These are phyloP conservation scores for Gaultheria prostrata DNA, from an alignment of 148 eudicot genomes.

Conservation along the genomic window DNA sequence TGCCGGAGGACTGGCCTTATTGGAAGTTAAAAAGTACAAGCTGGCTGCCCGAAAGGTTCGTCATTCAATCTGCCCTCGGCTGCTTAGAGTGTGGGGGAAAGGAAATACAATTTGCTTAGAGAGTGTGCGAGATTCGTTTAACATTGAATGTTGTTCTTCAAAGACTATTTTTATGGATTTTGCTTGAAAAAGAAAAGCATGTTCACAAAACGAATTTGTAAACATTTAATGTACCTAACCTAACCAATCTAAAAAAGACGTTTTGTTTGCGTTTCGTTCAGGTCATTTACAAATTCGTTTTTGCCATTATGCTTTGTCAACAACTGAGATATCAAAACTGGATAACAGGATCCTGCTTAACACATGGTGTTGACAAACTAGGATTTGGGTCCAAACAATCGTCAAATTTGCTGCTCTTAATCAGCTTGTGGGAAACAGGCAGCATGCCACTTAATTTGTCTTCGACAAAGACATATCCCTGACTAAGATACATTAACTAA, in stretches of 20 bases:
- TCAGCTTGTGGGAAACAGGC: background rate
- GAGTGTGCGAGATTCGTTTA: too few relatives aligned
- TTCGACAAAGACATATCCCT: background rate
- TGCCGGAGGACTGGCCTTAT: slow-evolving; percentile 82
- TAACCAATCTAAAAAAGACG: background rate
- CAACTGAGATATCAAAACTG: background rate
- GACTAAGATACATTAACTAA: background rate
- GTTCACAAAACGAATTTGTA: too few relatives aligned
- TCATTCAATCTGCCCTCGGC: background rate
- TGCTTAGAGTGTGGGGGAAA: too few relatives aligned
- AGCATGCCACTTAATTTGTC: slow-evolving; percentile 6
- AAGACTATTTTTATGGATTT: too few relatives aligned
- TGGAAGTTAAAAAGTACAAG: slow-evolving; percentile 81
- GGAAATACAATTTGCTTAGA: too few relatives aligned
- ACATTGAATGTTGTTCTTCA: too few relatives aligned
- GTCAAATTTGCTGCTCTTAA: background rate
- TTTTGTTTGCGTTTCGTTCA: background rate
- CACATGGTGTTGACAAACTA: background rate
- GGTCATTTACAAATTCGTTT: background rate
- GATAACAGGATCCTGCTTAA: background rate
- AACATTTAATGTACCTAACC: too few relatives aligned
- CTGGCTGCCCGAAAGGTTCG: slow-evolving; percentile 94
- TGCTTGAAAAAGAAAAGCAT: too few relatives aligned
- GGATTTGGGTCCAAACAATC: background rate
- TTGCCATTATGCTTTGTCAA: background rate